A percentile compares a stretch with the other conserved stretches of the same genome.
Evolutionary conservation across 2,329 filamentous ascomycete genomes (phyloP).

Genomic region (Tolypocladium tropicale): DNA sequence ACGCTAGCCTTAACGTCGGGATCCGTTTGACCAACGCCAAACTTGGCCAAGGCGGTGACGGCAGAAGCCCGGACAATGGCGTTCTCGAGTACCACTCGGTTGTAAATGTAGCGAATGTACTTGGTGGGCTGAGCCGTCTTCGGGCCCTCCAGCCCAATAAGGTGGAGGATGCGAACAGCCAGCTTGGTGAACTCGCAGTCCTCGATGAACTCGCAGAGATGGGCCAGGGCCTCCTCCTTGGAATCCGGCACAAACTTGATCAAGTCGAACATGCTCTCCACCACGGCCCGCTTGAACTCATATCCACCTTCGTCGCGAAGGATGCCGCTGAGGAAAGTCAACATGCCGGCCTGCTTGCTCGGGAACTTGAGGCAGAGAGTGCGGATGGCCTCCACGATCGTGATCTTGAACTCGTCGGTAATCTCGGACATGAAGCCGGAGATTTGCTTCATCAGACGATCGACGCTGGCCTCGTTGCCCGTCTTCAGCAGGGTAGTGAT

Average conservation of each 20-base stretch:
- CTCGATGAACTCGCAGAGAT: conserved; percentile 98
- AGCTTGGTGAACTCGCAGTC: conserved; percentile 99
- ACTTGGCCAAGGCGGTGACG: conserved; percentile 92
- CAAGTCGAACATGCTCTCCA: conserved; percentile 98
- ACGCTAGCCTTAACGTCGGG: conserved; percentile 95
- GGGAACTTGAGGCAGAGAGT: conserved; percentile 97
- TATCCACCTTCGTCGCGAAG: conserved; percentile 94
- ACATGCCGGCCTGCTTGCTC: conserved; percentile 95
- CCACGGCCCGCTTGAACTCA: conserved; percentile 94
- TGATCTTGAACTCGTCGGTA: conserved; percentile 99
- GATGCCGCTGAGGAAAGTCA: conserved; percentile 94
- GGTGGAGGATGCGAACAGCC: conserved; percentile 86
- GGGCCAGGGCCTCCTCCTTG: conserved; percentile 73
- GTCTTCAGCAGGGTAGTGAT: conserved; percentile 98
- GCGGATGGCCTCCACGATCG: conserved; percentile 96
- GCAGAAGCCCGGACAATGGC: conserved; percentile 90
- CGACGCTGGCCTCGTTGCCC: conserved; percentile 93
- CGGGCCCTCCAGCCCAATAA: conserved; percentile 88
- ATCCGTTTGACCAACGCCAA: conserved; percentile 93
- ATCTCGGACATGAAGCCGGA: conserved; percentile 98
- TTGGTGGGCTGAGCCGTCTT: conserved; percentile 94
- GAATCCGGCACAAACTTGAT: conserved; percentile 97
- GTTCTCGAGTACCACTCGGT: conserved; percentile 94
- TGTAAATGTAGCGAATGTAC: conserved; percentile 99
- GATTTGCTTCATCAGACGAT: conserved; percentile 97